Base-by-base conservation (phyloP, 1,139 yeast genomes). In the Suhomyces kunorum region DNA sequence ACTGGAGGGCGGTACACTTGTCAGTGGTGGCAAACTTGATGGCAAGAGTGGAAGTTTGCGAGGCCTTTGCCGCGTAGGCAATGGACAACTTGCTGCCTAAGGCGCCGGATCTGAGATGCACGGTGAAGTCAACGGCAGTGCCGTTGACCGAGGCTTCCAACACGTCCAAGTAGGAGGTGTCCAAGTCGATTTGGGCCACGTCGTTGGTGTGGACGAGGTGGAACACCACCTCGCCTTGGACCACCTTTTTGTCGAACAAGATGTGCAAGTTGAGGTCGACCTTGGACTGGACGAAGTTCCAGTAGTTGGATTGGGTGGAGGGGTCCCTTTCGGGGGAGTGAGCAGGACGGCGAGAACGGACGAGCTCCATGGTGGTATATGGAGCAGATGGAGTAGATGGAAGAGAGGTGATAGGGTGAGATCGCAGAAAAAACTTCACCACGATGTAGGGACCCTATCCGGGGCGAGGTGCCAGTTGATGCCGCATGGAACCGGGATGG, bases 1-100 rank as follows among this genome's bases (percentile, higher is more conserved):
- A 89, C 63, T 89, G 96, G 48, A 88, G 67, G 1, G 96, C 96
- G 2, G 96, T 87, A 57, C 95, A 85, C 20, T 78, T 60, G 3
- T 69, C 68, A 2, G 96, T 88, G 34, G 96, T 88, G 44, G 74
- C 66, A 53, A 80, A 89, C 13, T 58, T 64, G 32, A 87, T 63
- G 22, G 58, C 51, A 22, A 88, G 58, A 6, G 51, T 46, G 28
- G 74, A 42, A 39, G 38, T 8, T 54, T 48, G 29, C 51, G 26
- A 31, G 8, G 39, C 34, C 11, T 37, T 39, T 3, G 38, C 49
- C 0, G 43, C 20, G 23, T 53, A 46, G 7, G 48, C 43, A 31
- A 86, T 70, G 14, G 65, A 60, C 49, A 87, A 64, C 6, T 84
- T 72, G 3, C 86, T 68, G 4, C 96, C 96, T 40, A 85, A 67